phyloP scores from a whole-genome alignment of 495 filamentous ascomycete genomes.

The Cercophora sp. region DNA sequence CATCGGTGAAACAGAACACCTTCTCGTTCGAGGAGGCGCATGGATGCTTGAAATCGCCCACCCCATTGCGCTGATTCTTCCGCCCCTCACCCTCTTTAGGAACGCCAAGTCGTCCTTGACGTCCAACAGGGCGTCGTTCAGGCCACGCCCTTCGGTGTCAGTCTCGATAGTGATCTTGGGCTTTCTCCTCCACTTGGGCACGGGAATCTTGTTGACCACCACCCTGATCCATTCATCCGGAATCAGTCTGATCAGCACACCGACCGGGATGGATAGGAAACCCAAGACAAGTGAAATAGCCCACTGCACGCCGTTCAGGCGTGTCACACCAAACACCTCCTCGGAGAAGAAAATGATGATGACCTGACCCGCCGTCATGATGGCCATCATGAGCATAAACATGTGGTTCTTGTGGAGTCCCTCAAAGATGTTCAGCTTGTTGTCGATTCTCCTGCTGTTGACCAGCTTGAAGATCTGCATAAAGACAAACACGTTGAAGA shows the following conservation, averaged over 20 bases:
- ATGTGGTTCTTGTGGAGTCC: conserved; percentile 2
- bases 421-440: conserved; percentile 8
- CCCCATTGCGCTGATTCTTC: no score
- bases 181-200: not conserved
- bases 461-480: conserved; percentile 7
- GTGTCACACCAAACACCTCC: not conserved
- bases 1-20: not conserved
- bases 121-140: not conserved
- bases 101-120: conserved; percentile 6
- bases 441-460: conserved; percentile 5
- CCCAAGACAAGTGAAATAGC: conserved; percentile 13
- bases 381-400: conserved; percentile 3
- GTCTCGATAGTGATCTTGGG: not conserved
- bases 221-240: conserved; percentile 8
- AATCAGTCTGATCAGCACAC: conserved; percentile 14
- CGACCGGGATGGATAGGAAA: conserved; percentile 14
- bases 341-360: conserved; percentile 2
- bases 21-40: not conserved
- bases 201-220: not conserved
- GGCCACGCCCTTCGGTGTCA: not conserved
- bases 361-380: not conserved
- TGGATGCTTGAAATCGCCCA: not conserved
- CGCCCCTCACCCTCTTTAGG: conserved; percentile 8
- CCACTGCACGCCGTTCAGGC: not conserved
- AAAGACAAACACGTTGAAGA: conserved; percentile 7